phyloP scores from a whole-genome alignment of 257 asterid genomes.

The Paulownia fortunei region DNA sequence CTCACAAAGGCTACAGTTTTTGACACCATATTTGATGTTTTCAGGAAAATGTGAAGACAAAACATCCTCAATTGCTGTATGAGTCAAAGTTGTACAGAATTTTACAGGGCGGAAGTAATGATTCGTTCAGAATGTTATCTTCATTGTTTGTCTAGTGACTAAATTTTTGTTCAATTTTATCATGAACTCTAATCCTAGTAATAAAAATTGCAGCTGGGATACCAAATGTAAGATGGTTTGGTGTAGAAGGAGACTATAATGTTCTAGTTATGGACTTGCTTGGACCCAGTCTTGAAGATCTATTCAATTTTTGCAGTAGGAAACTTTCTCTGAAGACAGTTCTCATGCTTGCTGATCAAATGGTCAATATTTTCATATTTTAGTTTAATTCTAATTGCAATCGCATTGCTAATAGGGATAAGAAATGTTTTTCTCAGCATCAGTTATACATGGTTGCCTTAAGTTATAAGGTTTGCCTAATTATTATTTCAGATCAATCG shows the following conservation, averaged over 20 bases:
- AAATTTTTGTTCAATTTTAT: conserved; percentile 4
- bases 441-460: not conserved
- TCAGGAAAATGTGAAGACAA: conserved; percentile 95
- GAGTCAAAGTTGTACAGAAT: conserved; percentile 94
- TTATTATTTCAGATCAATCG: conserved; percentile 83
- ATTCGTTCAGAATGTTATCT: conserved; percentile 16
- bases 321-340: conserved; percentile 95
- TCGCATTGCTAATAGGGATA: conserved; percentile 13
- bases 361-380: conserved; percentile 56
- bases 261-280: conserved; percentile 99
- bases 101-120: conserved; percentile 98
- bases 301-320: conserved; percentile 94
- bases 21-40: conserved; percentile 25
- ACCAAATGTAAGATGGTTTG: conserved; percentile 95
- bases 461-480: conserved; percentile 20
- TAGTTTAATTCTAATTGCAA: not conserved
- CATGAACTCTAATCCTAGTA: conserved; percentile 31
- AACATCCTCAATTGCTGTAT: conserved; percentile 93
- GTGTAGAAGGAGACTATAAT: conserved; percentile 94
- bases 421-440: conserved; percentile 8
- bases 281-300: conserved; percentile 98
- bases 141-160: conserved; percentile 16
- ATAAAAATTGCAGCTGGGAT: conserved; percentile 79
- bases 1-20: conserved; percentile 14
- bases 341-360: conserved; percentile 99